Evolutionary conservation across 192 early-diverging fungal species (phyloP), one percentile per base, ranked within the genome.

Genomic region (Umbelopsis vinacea): DNA sequence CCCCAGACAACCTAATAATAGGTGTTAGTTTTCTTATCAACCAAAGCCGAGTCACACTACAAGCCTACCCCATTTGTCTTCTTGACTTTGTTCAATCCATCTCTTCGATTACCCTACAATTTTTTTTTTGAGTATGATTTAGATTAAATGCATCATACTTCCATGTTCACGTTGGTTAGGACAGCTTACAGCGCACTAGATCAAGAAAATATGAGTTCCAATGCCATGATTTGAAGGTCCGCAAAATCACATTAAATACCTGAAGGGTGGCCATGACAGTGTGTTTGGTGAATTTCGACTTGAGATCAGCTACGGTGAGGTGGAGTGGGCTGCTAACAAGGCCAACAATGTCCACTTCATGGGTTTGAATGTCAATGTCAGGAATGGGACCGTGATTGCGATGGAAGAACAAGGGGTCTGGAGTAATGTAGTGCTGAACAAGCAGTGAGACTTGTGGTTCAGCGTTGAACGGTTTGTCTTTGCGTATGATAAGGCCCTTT

Each of bases 301-400:
- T 83, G 40, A 95, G 54, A 17, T 93, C 87, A 0, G 74, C 67
- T 8, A 93, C 70, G 2, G 77, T 53, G n/a, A 87, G 37, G 4
- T 29, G 21, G n/a, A 45, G 45, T 38, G 48, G 23, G 8, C 52
- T 68, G 11, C 33, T 45, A n/a, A 37, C 17, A 11, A 75, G 2
- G 2, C 79, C 79, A 23, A 92, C 86, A 23, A 97, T 77, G 9
- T 77, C 73, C 70, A 97, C 81, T 11, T 47, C 21, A 82, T 90
- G 93, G 9, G 78, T 73, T 0, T 82, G 76, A 1, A 74, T 71
- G 22, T 88, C 81, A n/a, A 95, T 82, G 43, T 89, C 80, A 12
- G 96, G 96, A 43, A 97, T 92, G 24, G 96, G 93, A 6, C 95
- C 89, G 72, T 97, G 96, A 81, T 95, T 94, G 23, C 96, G 90